These are phyloP conservation scores for Aspergillus uvarum DNA, from an alignment of 2,329 filamentous ascomycete species.

Conservation along the genomic window DNA sequence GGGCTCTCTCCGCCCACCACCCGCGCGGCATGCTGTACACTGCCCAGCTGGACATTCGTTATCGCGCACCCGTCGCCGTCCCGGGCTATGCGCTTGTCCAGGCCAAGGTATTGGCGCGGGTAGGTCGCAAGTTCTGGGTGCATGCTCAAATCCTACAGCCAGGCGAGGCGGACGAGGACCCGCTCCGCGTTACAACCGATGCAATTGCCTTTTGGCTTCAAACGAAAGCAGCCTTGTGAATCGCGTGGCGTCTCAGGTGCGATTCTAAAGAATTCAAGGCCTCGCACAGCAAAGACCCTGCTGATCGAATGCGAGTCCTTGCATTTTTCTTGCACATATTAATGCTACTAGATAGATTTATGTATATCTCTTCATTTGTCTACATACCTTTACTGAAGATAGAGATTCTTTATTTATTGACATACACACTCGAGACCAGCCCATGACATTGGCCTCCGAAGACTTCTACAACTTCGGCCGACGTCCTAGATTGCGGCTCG, in stretches of 20 bases:
- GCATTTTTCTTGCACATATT: neutral
- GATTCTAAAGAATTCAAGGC: neutral
- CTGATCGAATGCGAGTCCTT: neutral
- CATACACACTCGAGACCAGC: conserved; percentile 7
- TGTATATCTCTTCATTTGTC: neutral
- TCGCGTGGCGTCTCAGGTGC: neutral
- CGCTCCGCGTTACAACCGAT: conserved; percentile 38
- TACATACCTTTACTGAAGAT: neutral
- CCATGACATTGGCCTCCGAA: neutral
- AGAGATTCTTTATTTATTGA: neutral
- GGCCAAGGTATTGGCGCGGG: conserved; percentile 36
- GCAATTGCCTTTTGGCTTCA: conserved; percentile 45
- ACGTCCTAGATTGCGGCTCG: conserved; percentile 61
- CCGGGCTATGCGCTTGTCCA: conserved; percentile 40
- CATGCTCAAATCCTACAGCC: conserved; percentile 41
- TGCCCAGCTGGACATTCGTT: conserved; percentile 43
- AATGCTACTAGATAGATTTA: neutral
- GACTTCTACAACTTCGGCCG: conserved; percentile 33
- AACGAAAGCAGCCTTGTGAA: conserved; percentile 18
- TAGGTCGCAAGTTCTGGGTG: conserved; percentile 44
- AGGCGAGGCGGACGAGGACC: conserved; percentile 32
- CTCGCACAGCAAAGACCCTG: neutral
- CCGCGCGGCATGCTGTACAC: conserved; percentile 39
- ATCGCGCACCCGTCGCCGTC: conserved; percentile 37
- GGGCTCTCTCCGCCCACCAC: conserved; percentile 9